Conservation (phyloP, 768 basidiomycete species). For the Russula dissimulans region DNA sequence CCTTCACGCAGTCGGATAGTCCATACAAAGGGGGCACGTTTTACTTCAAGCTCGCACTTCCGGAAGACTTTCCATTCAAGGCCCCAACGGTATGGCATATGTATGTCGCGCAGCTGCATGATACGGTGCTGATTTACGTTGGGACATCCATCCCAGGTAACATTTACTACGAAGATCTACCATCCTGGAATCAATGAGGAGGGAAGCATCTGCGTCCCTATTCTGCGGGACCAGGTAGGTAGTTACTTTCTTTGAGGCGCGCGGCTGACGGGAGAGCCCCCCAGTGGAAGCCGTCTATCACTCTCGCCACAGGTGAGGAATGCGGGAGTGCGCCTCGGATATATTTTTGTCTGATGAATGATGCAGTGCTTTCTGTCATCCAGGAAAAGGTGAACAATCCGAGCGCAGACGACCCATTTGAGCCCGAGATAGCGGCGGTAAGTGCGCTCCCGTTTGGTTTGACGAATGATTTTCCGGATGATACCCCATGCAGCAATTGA, state of each 20-base stretch:
- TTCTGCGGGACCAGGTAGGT: conserved; percentile 74
- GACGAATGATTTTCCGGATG: no score
- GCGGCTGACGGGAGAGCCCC: conserved; percentile 9
- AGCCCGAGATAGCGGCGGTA: conserved; percentile 79
- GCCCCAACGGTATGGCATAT: conserved; percentile 52
- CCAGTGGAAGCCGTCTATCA: conserved; percentile 82
- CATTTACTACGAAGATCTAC: conserved; percentile 79
- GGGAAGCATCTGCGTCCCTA: conserved; percentile 75
- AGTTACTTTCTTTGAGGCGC: background rate
- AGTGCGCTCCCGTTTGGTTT: conserved; percentile 20
- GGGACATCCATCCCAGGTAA: conserved; percentile 41
- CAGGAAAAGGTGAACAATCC: conserved; percentile 86
- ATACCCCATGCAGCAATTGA: conserved; percentile 43
- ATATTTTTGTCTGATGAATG: background rate
- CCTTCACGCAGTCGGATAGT: conserved; percentile 47
- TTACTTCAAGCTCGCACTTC: conserved; percentile 63
- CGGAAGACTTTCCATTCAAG: conserved; percentile 81
- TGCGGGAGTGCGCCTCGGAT: background rate
- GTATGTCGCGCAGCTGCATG: background rate
- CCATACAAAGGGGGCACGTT: conserved; percentile 82
- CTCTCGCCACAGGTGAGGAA: conserved; percentile 53
- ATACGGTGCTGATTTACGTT: background rate
- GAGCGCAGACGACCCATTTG: conserved; percentile 80
- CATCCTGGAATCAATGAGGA: conserved; percentile 89
- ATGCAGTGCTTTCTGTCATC: conserved; percentile 59